Percentiles rank a stretch among this genome's conserved stretches.
Conservation (phyloP, 2,329 filamentous ascomycete genomes). For the Aspergillus sp. region DNA sequence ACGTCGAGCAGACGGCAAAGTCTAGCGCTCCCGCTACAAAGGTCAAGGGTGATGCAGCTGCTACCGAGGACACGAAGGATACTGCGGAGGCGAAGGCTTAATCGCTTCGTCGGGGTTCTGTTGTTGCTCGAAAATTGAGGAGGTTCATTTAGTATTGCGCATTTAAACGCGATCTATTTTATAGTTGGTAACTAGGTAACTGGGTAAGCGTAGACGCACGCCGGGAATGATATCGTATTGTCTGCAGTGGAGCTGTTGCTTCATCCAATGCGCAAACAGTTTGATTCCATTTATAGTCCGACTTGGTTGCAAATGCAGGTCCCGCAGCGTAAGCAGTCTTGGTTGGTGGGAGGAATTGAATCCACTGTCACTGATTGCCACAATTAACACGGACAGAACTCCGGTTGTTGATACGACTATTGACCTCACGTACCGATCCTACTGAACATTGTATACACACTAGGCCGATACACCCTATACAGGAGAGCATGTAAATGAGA, state of each 20-base stretch:
- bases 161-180: neutral
- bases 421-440: no score
- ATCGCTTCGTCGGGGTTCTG: neutral
- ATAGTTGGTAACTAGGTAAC: neutral
- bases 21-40: slow-evolving; percentile 40
- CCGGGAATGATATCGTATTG: neutral
- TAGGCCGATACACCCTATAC: neutral
- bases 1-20: slow-evolving; percentile 35
- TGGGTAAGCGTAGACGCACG: neutral
- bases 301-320: neutral
- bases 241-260: neutral
- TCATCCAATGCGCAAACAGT: neutral
- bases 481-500: neutral
- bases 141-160: no score
- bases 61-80: slow-evolving; percentile 32
- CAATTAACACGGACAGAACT: neutral
- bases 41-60: slow-evolving; percentile 38
- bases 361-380: neutral
- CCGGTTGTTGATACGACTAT: no score
- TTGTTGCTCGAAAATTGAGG: neutral
- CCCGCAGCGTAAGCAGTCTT: neutral
- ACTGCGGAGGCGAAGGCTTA: slow-evolving; percentile 34
- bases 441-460: neutral
- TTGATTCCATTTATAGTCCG: neutral
- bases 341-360: neutral